Conservation (phyloP, 192 early-diverging fungal genomes). For the Backusella tuberculispora region DNA sequence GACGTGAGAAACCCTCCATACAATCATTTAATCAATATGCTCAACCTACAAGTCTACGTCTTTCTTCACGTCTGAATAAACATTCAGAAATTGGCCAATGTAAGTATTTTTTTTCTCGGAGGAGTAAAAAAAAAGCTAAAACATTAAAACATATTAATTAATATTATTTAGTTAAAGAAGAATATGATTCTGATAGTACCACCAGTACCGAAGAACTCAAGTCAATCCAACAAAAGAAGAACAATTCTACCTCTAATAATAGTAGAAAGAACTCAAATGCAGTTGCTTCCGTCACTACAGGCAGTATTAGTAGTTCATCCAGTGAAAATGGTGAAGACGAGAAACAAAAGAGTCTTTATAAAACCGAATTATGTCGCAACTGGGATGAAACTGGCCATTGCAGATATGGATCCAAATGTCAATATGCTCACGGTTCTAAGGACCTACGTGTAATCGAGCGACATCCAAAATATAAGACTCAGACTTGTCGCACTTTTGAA, state of each 20-base stretch:
- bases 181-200: constrained; percentile 20
- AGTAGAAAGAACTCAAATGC: not conserved
- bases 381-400: constrained; percentile 51
- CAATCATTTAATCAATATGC: not conserved
- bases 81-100: not conserved
- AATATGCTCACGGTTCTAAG: constrained; percentile 85
- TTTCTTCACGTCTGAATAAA: not conserved
- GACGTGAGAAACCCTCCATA: not conserved
- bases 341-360: constrained; percentile 40
- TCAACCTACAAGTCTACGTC: not conserved
- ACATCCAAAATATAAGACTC: constrained; percentile 95
- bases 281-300: too few species aligned
- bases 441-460: constrained; percentile 83
- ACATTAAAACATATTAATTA: not conserved
- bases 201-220: not conserved
- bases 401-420: constrained; percentile 91
- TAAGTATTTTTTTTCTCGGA: not conserved
- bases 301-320: not conserved
- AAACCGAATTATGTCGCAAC: constrained; percentile 55
- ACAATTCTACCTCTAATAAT: too few species aligned
- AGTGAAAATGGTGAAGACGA: constrained; percentile 27
- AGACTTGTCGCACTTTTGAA: constrained; percentile 90
- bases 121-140: not conserved
- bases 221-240: not conserved
- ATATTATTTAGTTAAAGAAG: constrained; percentile 8